Conservation (phyloP, 768 basidiomycete genomes). For the Boletus sensibilis region DNA sequence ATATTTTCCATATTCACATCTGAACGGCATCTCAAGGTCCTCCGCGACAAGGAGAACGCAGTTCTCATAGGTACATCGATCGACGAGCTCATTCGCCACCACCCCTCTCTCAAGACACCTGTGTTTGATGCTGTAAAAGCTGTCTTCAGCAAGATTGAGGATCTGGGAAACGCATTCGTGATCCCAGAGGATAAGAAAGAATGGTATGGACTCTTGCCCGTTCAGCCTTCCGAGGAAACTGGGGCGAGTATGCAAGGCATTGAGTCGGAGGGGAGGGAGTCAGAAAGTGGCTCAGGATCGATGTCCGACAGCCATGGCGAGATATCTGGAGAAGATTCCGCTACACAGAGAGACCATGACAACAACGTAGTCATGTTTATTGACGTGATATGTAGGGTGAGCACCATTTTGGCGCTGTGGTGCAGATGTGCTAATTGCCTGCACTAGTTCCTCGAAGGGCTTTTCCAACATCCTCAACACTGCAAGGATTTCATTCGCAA, state of each 20-base stretch:
- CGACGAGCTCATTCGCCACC: constrained; percentile 95
- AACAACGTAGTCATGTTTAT: constrained; percentile 76
- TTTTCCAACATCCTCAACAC: constrained; percentile 89
- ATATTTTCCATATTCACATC: constrained; percentile 87
- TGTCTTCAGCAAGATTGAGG: constrained; percentile 71
- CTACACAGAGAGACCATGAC: constrained; percentile 56
- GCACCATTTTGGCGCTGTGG: constrained; percentile 20
- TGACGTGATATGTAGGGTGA: constrained; percentile 74
- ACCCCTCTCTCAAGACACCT: constrained; percentile 78
- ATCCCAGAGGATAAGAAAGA: constrained; percentile 58
- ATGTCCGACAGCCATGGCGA: constrained; percentile 17
- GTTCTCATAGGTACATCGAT: constrained; percentile 84
- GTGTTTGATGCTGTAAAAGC: constrained; percentile 77
- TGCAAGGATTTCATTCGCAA: constrained; percentile 84
- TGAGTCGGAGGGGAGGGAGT: constrained; percentile 18
- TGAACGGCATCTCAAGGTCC: constrained; percentile 74
- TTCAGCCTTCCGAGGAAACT: constrained; percentile 15
- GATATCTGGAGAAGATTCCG: constrained; percentile 33
- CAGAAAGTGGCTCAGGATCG: constrained; percentile 21
- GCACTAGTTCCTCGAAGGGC: constrained; percentile 82
- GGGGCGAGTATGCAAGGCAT: constrained; percentile 54
- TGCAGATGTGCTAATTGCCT: neutral
- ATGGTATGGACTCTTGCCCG: constrained; percentile 61
- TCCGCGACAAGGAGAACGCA: constrained; percentile 92
- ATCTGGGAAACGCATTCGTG: constrained; percentile 60